These are phyloP conservation scores for Cylindrotheca fusiformis DNA, from an alignment of 108 stramenopile genomes.

Conservation along the genomic window DNA sequence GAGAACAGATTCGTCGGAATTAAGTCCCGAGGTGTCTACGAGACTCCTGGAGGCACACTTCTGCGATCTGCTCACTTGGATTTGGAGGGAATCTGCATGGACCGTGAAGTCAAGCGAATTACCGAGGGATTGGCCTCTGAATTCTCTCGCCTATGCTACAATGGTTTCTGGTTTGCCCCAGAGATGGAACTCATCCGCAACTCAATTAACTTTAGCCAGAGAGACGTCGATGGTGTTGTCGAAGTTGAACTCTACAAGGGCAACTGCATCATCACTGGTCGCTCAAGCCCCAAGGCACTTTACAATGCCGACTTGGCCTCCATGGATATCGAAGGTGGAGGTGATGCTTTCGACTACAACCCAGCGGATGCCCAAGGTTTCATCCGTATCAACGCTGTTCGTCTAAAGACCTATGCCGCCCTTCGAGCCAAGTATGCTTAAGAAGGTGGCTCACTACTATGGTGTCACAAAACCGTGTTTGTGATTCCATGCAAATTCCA, in stretches of 20 bases:
- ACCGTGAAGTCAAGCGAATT: constrained; percentile 98
- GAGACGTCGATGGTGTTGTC: constrained; percentile 90
- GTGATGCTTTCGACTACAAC: constrained; percentile 96
- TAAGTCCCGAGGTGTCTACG: constrained; percentile 99
- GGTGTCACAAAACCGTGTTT: too few relatives aligned
- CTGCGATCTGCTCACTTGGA: constrained; percentile 96
- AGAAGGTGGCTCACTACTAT: too few relatives aligned
- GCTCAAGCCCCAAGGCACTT: constrained; percentile 81
- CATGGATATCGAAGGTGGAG: constrained; percentile 98
- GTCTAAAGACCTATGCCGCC: constrained; percentile 96
- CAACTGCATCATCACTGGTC: constrained; percentile 85
- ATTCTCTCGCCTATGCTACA: constrained; percentile 97
- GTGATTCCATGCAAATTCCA: too few relatives aligned
- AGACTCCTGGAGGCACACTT: constrained; percentile 97
- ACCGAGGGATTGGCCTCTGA: constrained; percentile 86
- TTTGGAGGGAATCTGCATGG: constrained; percentile 93
- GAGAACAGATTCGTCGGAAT: constrained; percentile 99
- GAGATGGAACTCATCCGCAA: constrained; percentile 97
- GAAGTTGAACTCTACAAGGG: constrained; percentile 96
- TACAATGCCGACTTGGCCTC: constrained; percentile 97
- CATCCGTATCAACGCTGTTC: constrained; percentile 96
- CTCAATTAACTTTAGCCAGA: constrained; percentile 83
- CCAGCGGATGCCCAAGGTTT: constrained; percentile 97
- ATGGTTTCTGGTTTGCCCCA: constrained; percentile 99
- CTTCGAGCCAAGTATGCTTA: constrained; percentile 57